Conservation (phyloP, 345 rosid genomes). For the Gossypium rotundifolium region DNA sequence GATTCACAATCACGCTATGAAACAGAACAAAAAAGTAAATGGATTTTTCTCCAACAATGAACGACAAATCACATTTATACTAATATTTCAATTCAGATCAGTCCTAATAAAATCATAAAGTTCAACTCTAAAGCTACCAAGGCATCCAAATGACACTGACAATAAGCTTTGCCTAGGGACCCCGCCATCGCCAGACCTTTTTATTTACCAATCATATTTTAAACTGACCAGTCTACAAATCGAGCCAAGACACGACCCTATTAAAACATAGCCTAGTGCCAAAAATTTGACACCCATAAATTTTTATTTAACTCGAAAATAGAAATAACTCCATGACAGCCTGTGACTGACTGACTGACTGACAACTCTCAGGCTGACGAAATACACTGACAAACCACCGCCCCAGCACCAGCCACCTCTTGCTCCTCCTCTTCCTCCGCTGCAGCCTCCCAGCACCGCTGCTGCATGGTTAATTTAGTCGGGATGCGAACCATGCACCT, state of each 20-base stretch:
- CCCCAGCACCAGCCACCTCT: conserved; percentile 5
- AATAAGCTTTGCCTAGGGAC: background rate
- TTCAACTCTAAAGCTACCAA: background rate
- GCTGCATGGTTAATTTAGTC: background rate
- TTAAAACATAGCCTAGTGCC: background rate
- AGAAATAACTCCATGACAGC: background rate
- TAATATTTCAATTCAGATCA: background rate
- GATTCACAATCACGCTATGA: no score
- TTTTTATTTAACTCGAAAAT: background rate
- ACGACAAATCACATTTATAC: background rate
- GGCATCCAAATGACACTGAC: background rate
- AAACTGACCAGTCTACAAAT: background rate
- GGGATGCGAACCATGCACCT: background rate
- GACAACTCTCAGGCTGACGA: background rate
- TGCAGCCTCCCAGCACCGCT: conserved; percentile 20
- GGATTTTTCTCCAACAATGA: background rate
- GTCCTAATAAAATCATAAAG: background rate
- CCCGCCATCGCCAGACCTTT: background rate
- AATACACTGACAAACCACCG: conserved; percentile 23
- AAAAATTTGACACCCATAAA: background rate
- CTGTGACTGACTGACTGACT: background rate
- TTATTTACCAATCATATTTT: background rate
- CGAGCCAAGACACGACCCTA: background rate
- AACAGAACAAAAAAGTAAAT: no score
- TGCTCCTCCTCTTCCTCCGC: conserved; percentile 13